Evolutionary conservation across 495 filamentous ascomycete genomes (phyloP).

Genomic region (Penicillium canescens): DNA sequence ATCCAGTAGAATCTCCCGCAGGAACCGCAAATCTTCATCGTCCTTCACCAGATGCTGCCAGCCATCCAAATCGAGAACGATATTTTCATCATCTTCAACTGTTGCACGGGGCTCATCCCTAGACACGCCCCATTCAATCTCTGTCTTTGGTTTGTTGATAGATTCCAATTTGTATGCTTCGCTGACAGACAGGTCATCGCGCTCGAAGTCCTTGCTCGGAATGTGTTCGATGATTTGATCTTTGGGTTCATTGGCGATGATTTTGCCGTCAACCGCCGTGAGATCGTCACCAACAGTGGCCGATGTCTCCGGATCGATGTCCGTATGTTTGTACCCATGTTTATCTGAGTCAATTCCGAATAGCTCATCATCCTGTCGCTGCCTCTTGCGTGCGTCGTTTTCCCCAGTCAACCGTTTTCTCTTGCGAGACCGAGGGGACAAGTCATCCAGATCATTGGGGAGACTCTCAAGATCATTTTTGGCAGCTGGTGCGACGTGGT

Average conservation of each 20-base stretch:
- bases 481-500: not conserved
- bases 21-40: slow-evolving; percentile 69
- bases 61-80: slow-evolving; percentile 74
- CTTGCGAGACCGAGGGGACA: slow-evolving; percentile 59
- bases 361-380: slow-evolving; percentile 77
- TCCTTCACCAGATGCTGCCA: slow-evolving; percentile 78
- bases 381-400: slow-evolving; percentile 64
- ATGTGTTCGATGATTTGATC: not conserved
- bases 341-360: slow-evolving; percentile 51
- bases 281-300: slow-evolving; percentile 2
- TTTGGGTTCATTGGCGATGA: slow-evolving; percentile 3
- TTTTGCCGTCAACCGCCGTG: slow-evolving; percentile 1
- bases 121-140: slow-evolving; percentile 62
- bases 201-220: not conserved
- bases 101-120: slow-evolving; percentile 60
- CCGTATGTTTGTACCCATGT: slow-evolving; percentile 9
- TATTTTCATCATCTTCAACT: slow-evolving; percentile 64
- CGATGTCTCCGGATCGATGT: not conserved
- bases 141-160: slow-evolving; percentile 35
- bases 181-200: slow-evolving; percentile 31
- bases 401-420: slow-evolving; percentile 66
- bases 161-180: slow-evolving; percentile 18
- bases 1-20: slow-evolving; percentile 51
- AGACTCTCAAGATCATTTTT: slow-evolving; percentile 4
- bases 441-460: slow-evolving; percentile 9